Percentiles rank a stretch among this genome's conserved stretches.
These are phyloP conservation scores for Aspergillus sp. DNA, from an alignment of 2,329 filamentous ascomycete species.

Conservation along the genomic window DNA sequence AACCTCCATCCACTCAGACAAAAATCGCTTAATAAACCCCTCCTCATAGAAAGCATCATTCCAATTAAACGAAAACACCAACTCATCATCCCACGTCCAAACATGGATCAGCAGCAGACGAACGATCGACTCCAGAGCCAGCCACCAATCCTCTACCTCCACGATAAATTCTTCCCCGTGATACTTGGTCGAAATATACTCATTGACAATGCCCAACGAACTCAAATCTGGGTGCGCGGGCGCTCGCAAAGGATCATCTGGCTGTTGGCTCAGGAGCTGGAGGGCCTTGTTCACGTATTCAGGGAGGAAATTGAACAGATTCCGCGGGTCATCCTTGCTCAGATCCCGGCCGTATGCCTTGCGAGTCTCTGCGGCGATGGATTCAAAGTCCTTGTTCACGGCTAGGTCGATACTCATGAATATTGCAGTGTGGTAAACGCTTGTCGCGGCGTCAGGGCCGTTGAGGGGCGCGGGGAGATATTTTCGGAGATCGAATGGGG, in stretches of 20 bases:
- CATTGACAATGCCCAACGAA: background rate
- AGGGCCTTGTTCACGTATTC: background rate
- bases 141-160: conserved; percentile 1
- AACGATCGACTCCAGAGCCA: background rate
- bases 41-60: conserved; percentile 7
- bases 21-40: background rate
- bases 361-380: too few relatives aligned
- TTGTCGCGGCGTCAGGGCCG: background rate
- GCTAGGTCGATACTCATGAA: too few relatives aligned
- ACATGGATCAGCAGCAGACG: background rate
- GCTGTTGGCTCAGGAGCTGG: background rate
- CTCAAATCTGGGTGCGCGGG: background rate
- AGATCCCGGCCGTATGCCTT: background rate
- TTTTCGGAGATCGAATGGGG: background rate
- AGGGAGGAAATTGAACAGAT: background rate
- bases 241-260: background rate
- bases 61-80: background rate
- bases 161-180: background rate
- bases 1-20: background rate
- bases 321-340: background rate
- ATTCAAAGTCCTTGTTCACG: too few relatives aligned
- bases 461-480: background rate
- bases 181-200: background rate
- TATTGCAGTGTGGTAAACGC: background rate
- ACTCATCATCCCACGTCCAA: background rate